Conservation (phyloP, 306 rosid genomes). For the Oxytropis ochrocephala region DNA sequence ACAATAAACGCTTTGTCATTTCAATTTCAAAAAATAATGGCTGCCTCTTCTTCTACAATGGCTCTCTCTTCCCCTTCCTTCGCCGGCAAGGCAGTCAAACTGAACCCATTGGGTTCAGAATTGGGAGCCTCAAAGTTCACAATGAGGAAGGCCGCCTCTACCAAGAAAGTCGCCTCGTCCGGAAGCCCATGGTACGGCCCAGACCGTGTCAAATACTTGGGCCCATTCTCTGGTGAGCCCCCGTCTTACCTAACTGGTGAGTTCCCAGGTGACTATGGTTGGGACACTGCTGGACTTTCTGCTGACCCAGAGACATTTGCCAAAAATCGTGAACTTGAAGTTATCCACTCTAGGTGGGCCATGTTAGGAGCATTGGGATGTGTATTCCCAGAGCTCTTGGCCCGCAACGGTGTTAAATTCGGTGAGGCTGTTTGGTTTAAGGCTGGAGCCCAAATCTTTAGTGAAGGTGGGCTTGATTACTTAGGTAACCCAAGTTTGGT, state of each 20-base stretch:
- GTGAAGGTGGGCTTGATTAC: conserved; percentile 93
- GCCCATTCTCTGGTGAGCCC: conserved; percentile 82
- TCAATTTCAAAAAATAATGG: neutral
- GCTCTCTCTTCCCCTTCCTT: conserved; percentile 73
- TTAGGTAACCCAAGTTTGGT: conserved; percentile 89
- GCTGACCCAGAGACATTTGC: conserved; percentile 91
- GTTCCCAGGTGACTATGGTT: conserved; percentile 83
- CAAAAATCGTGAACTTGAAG: conserved; percentile 70
- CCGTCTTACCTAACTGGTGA: conserved; percentile 71
- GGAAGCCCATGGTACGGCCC: conserved; percentile 92
- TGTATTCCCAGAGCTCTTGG: conserved; percentile 76
- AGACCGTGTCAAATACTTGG: conserved; percentile 89
- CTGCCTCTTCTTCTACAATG: conserved; percentile 56
- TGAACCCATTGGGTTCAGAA: conserved; percentile 38
- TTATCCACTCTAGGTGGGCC: conserved; percentile 86
- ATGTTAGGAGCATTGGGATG: conserved; percentile 88
- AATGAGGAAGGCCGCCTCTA: conserved; percentile 52
- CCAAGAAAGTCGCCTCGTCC: conserved; percentile 28
- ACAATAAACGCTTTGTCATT: neutral
- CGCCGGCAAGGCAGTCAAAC: conserved; percentile 59
- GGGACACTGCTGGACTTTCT: conserved; percentile 92
- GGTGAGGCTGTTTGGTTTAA: conserved; percentile 94
- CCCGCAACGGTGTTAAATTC: conserved; percentile 82
- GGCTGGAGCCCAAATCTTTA: conserved; percentile 87
- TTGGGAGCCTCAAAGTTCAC: conserved; percentile 30